phyloP scores from a whole-genome alignment of 495 filamentous ascomycete species.

The Penicillium flavigenum region DNA sequence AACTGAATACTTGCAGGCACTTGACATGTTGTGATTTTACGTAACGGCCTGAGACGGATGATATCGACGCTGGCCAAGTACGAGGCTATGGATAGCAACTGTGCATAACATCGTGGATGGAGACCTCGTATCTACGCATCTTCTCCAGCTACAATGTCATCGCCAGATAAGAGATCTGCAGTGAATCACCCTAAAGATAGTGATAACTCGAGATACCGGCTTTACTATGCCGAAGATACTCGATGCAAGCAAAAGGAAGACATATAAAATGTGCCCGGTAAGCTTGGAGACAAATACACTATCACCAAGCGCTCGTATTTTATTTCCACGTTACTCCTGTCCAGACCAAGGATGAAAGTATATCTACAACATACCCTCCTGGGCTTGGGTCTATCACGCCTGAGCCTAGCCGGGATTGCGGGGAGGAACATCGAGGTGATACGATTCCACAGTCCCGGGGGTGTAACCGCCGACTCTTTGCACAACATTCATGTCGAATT shows the following conservation, averaged over 20 bases:
- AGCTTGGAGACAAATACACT: neutral
- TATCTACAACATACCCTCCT: constrained; percentile 13
- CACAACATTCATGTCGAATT: constrained; percentile 37
- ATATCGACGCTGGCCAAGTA: neutral
- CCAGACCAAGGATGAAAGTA: constrained; percentile 1
- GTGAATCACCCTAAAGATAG: neutral
- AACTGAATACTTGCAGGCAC: neutral
- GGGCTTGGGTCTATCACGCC: constrained; percentile 16
- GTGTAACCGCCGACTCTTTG: constrained; percentile 32
- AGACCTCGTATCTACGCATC: neutral
- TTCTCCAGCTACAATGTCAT: neutral
- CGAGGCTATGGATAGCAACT: neutral
- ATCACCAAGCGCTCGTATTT: neutral
- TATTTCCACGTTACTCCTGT: neutral
- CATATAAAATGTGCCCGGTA: neutral
- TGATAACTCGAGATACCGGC: neutral
- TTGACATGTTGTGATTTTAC: neutral
- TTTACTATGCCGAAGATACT: neutral
- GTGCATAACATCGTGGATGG: neutral
- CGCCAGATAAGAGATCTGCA: neutral
- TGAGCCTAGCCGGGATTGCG: constrained; percentile 15
- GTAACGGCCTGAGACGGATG: neutral
- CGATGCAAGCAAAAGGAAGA: neutral
- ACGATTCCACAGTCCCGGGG: constrained; percentile 14
- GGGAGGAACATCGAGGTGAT: constrained; percentile 17